Conservation (phyloP, 2,329 filamentous ascomycete genomes). For the Trichoderma simmonsii region DNA sequence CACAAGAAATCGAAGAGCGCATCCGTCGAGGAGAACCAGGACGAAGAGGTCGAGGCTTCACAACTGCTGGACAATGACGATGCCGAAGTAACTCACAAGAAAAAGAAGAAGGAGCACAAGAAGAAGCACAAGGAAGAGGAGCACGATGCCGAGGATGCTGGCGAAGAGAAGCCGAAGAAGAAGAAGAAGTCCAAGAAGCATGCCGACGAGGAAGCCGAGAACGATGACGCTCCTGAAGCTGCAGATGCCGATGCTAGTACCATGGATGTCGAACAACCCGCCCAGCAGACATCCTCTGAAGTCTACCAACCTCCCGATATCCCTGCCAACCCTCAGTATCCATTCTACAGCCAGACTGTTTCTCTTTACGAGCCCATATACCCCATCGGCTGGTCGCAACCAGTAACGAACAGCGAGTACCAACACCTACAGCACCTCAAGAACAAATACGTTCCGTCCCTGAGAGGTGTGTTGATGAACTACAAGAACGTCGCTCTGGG, state of each 20-base stretch:
- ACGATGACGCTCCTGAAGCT: slow-evolving; percentile 13
- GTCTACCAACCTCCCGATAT: slow-evolving; percentile 39
- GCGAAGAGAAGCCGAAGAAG: slow-evolving; percentile 33
- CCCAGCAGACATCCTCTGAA: slow-evolving; percentile 30
- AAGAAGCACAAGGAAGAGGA: slow-evolving; percentile 31
- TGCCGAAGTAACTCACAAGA: slow-evolving; percentile 35
- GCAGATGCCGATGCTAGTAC: slow-evolving; percentile 22
- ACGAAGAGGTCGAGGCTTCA: slow-evolving; percentile 18
- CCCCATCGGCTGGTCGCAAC: slow-evolving; percentile 65
- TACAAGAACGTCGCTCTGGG: slow-evolving; percentile 68
- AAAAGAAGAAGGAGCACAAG: slow-evolving; percentile 28
- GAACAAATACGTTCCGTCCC: slow-evolving; percentile 70
- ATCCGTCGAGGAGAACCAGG: slow-evolving; percentile 31
- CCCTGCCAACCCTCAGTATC: slow-evolving; percentile 50
- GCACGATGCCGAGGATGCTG: slow-evolving; percentile 8
- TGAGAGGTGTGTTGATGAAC: slow-evolving; percentile 70
- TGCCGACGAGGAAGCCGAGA: slow-evolving; percentile 28
- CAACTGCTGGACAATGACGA: slow-evolving; percentile 26
- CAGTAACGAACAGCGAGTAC: slow-evolving; percentile 66
- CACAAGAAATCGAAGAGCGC: slow-evolving; percentile 51
- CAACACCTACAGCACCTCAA: slow-evolving; percentile 73
- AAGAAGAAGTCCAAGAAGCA: slow-evolving; percentile 33
- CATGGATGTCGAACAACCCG: slow-evolving; percentile 39
- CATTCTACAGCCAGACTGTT: slow-evolving; percentile 75
- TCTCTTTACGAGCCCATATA: slow-evolving; percentile 77